phyloP scores from a whole-genome alignment of 2,329 filamentous ascomycete species.

The Claviceps sp. region DNA sequence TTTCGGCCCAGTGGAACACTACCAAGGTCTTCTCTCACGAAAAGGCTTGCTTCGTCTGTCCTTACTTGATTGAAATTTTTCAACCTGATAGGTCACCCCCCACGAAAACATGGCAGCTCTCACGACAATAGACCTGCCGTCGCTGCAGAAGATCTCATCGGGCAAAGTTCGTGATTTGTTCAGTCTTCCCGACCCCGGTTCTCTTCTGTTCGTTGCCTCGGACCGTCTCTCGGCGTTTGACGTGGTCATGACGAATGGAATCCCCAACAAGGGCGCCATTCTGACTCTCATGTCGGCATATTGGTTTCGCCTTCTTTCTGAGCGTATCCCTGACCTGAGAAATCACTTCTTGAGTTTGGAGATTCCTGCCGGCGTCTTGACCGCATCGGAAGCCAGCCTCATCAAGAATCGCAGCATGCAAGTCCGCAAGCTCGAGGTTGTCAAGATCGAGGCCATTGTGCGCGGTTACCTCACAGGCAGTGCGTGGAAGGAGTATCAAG shows the following conservation, averaged over 20 bases:
- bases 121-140: slow-evolving; percentile 17
- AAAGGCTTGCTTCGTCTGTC: no score
- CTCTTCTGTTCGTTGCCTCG: slow-evolving; percentile 70
- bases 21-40: no score
- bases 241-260: slow-evolving; percentile 67
- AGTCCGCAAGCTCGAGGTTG: slow-evolving; percentile 39
- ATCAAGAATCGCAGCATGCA: slow-evolving; percentile 60
- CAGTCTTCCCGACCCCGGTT: slow-evolving; percentile 45
- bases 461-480: slow-evolving; percentile 80
- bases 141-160: slow-evolving; percentile 22
- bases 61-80: no score
- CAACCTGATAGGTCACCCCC: no score
- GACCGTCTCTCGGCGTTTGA: slow-evolving; percentile 95
- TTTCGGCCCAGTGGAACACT: no score
- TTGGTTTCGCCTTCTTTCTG: slow-evolving; percentile 39
- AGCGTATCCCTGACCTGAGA: slow-evolving; percentile 32
- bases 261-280: slow-evolving; percentile 39
- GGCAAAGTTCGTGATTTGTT: slow-evolving; percentile 76
- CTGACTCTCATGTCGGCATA: slow-evolving; percentile 32
- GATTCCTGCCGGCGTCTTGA: slow-evolving; percentile 18
- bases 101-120: slow-evolving; percentile 9
- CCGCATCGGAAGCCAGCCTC: slow-evolving; percentile 30
- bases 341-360: slow-evolving; percentile 38
- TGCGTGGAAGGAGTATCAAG: slow-evolving; percentile 64
- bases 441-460: slow-evolving; percentile 31